Conservation (phyloP, 768 basidiomycete genomes). For the Hericium rajendrae region DNA sequence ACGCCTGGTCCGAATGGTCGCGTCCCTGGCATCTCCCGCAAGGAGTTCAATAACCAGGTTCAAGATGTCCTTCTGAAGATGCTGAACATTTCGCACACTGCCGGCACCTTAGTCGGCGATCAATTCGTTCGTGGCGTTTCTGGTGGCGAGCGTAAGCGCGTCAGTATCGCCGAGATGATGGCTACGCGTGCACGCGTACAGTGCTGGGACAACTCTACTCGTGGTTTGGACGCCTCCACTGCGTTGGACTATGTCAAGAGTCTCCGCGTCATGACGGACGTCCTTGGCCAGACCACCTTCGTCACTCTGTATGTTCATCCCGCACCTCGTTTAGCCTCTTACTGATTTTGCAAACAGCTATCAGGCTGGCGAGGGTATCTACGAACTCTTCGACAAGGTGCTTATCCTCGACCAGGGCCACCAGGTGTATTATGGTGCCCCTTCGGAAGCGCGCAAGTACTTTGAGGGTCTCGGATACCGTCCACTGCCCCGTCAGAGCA, state of each 20-base stretch:
- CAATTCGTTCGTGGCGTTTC: slow-evolving; percentile 78
- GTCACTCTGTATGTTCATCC: slow-evolving; percentile 49
- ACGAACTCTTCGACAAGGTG: slow-evolving; percentile 80
- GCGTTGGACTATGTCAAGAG: slow-evolving; percentile 80
- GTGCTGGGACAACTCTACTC: slow-evolving; percentile 78
- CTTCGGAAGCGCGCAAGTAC: slow-evolving; percentile 64
- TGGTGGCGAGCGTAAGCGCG: slow-evolving; percentile 72
- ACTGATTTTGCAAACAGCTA: slow-evolving; percentile 15
- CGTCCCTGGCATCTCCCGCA: slow-evolving; percentile 53
- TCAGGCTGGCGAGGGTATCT: slow-evolving; percentile 72
- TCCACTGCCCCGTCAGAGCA: slow-evolving; percentile 71
- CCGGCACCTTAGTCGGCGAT: slow-evolving; percentile 72
- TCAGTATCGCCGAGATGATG: slow-evolving; percentile 85
- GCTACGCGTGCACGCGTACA: slow-evolving; percentile 71
- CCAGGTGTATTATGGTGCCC: slow-evolving; percentile 74
- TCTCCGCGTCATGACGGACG: slow-evolving; percentile 73
- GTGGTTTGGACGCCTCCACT: slow-evolving; percentile 78
- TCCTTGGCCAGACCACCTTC: slow-evolving; percentile 73
- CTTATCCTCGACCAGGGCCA: slow-evolving; percentile 73
- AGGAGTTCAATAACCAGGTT: slow-evolving; percentile 47
- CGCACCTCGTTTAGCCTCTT: neutral
- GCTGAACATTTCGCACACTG: slow-evolving; percentile 79
- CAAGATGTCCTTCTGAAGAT: slow-evolving; percentile 59
- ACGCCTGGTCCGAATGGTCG: slow-evolving; percentile 68
- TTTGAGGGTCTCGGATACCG: slow-evolving; percentile 70